Base-by-base conservation (phyloP, 495 filamentous ascomycete genomes). In the Aspergillus sclerotiicarbonarius region DNA sequence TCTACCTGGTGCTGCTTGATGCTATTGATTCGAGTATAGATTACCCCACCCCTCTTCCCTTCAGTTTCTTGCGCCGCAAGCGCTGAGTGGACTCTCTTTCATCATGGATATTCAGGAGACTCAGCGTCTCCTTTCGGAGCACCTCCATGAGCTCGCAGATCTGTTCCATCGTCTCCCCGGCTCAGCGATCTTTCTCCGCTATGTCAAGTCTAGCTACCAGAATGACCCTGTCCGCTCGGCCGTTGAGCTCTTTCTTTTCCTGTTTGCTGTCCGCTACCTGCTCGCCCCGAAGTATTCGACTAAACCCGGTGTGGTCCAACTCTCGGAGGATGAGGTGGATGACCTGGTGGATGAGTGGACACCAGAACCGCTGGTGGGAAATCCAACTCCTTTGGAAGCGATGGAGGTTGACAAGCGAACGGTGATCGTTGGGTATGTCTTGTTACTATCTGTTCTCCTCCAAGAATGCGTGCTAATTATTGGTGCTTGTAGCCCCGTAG, bases 291-390 rank as follows among this genome's bases (percentile, higher is more conserved):
- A 87, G 43, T 98, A 98, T 73, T 88, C 89, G 51, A 96, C 92
- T 54, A 93, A 89, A 66, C 86, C 88, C 51, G 92, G 91, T 60
- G 89, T 92, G 61, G 91, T 97, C 51, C 85, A 88, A 60, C 74
- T 98, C 58, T 88, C 88, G 10, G 94, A 98, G 62, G 90, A 96
- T 72, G 94, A 99, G 74, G 93, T 99, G 61, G 94, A 99, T 67
- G 94, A 99, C 62, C 79, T 98, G 21, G 90, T 99, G 18, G 93
- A 95, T 47, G 94, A 99, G 60, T 99, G 94, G 94, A 90, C 85
- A 3, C 94, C 94, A 0, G 94, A 99, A 70, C 92, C 94, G 5
- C 79, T 99, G 13, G 92, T 96, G 18, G 82, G 87, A 8, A 73
- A 79, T 8, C 84, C 82, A 20, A 91, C 87, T 13, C 62, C 80